Evolutionary conservation across 1,284 basidiomycete genomes (phyloP).

Genomic region (Gymnopus androsaceus): DNA sequence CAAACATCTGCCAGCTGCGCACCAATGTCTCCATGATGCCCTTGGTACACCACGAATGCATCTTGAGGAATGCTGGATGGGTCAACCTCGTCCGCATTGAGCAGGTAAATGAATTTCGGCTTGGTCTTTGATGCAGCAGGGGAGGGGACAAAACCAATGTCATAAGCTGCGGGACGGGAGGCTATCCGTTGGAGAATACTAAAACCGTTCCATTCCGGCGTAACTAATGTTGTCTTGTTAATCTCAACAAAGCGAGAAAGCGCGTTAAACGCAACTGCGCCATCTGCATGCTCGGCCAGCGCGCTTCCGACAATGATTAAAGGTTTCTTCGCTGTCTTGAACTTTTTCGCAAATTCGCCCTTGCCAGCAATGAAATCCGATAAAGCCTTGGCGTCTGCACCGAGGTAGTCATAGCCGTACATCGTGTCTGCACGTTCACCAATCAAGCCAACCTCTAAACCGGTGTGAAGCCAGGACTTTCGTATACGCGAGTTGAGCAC

Average conservation of each 20-base stretch:
- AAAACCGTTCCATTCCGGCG: slow-evolving; percentile 95
- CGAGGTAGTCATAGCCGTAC: slow-evolving; percentile 93
- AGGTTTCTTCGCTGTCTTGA: slow-evolving; percentile 90
- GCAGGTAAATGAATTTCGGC: slow-evolving; percentile 96
- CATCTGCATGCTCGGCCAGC: slow-evolving; percentile 86
- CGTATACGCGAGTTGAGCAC: slow-evolving; percentile 97
- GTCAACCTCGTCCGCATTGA: slow-evolving; percentile 95
- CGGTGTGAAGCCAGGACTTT: slow-evolving; percentile 89
- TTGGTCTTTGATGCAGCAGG: slow-evolving; percentile 72
- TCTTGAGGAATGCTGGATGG: slow-evolving; percentile 89
- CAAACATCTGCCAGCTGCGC: slow-evolving; percentile 97
- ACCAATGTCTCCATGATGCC: slow-evolving; percentile 97
- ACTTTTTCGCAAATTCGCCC: slow-evolving; percentile 81
- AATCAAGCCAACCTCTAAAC: slow-evolving; percentile 86
- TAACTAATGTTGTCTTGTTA: slow-evolving; percentile 78
- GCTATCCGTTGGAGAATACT: slow-evolving; percentile 91
- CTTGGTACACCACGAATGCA: slow-evolving; percentile 99
- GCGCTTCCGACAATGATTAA: slow-evolving; percentile 93
- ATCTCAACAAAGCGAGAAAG: slow-evolving; percentile 81
- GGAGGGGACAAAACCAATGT: slow-evolving; percentile 90
- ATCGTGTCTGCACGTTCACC: slow-evolving; percentile 92
- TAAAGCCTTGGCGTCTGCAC: slow-evolving; percentile 78
- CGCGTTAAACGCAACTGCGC: slow-evolving; percentile 76
- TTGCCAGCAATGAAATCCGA: slow-evolving; percentile 81
- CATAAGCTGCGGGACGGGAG: slow-evolving; percentile 94